Conservation (phyloP, 768 basidiomycete genomes). For the Hypholoma sublateritium region DNA sequence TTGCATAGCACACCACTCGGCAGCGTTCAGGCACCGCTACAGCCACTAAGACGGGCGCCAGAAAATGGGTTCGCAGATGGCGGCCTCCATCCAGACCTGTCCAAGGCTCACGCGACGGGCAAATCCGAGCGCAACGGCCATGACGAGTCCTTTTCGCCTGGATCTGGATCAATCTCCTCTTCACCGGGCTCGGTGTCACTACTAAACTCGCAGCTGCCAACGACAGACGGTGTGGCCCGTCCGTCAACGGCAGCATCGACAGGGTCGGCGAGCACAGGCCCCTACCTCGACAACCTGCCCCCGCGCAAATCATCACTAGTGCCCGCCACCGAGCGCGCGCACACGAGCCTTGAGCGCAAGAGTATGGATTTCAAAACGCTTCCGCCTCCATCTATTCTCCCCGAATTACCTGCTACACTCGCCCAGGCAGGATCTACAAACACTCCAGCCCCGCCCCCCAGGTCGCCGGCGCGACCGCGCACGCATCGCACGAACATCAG, state of each 20-base stretch:
- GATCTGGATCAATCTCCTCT: conserved; percentile 28
- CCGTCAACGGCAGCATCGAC: conserved; percentile 19
- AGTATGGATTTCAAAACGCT: conserved; percentile 15
- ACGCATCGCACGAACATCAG: conserved; percentile 14
- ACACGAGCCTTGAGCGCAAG: conserved; percentile 18
- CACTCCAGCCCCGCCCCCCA: conserved; percentile 6
- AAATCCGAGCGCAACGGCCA: conserved; percentile 21
- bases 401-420: not conserved
- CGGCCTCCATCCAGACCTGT: conserved; percentile 14
- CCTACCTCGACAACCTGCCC: conserved; percentile 19
- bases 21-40: conserved; percentile 8
- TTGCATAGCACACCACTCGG: conserved; percentile 11
- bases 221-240: conserved; percentile 19
- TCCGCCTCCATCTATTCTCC: not conserved
- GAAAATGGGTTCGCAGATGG: conserved; percentile 14
- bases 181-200: conserved; percentile 26
- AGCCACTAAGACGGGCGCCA: conserved; percentile 19
- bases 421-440: too few relatives aligned
- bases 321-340: conserved; percentile 17
- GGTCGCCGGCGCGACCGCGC: conserved; percentile 3
- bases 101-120: conserved; percentile 12
- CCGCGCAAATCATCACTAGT: conserved; percentile 25
- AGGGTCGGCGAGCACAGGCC: conserved; percentile 15
- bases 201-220: conserved; percentile 15
- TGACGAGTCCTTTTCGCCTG: conserved; percentile 25